Percentiles rank a stretch among this genome's conserved stretches.
These are phyloP conservation scores for Fraxinus xanthoxyloides DNA, from an alignment of 305 asterid species.

Conservation along the genomic window DNA sequence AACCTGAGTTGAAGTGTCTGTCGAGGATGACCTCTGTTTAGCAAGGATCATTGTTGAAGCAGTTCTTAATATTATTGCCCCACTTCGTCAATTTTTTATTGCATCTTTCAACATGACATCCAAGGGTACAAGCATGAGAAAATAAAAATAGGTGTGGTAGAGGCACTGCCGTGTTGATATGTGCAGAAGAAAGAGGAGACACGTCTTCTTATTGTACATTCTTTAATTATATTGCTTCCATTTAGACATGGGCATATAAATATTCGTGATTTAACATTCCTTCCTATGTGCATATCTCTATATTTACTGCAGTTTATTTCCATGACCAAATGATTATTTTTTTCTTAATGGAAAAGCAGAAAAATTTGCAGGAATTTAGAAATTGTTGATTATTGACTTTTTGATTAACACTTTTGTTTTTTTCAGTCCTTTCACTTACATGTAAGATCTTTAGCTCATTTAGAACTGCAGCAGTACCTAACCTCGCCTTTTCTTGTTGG, in stretches of 20 bases:
- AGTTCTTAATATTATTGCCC: not conserved
- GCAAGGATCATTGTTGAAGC: constrained; percentile 3
- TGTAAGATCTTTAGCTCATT: not conserved
- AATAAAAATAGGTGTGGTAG: not conserved
- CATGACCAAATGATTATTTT: not conserved
- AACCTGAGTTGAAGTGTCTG: constrained; percentile 4
- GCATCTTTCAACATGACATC: not conserved
- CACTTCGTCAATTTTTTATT: not conserved
- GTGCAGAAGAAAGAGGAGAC: not conserved
- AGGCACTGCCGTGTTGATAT: not conserved
- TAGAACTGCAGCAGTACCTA: not conserved
- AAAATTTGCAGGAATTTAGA: not conserved
- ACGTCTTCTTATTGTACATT: constrained; percentile 6
- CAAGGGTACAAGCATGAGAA: constrained; percentile 3
- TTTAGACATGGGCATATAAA: constrained; percentile 6
- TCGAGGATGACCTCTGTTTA: not conserved
- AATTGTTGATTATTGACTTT: not conserved
- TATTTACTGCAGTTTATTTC: not conserved
- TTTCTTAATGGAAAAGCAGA: not conserved
- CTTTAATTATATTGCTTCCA: constrained; percentile 2
- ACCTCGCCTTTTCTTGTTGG: not conserved
- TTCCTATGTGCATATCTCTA: not conserved
- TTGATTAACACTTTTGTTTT: not conserved
- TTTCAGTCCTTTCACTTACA: not conserved
- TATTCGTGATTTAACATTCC: not conserved